A percentile compares a stretch with the other conserved stretches of the same genome.
Evolutionary conservation across 345 rosid species (phyloP).

Genomic region (Hibiscus trionum): DNA sequence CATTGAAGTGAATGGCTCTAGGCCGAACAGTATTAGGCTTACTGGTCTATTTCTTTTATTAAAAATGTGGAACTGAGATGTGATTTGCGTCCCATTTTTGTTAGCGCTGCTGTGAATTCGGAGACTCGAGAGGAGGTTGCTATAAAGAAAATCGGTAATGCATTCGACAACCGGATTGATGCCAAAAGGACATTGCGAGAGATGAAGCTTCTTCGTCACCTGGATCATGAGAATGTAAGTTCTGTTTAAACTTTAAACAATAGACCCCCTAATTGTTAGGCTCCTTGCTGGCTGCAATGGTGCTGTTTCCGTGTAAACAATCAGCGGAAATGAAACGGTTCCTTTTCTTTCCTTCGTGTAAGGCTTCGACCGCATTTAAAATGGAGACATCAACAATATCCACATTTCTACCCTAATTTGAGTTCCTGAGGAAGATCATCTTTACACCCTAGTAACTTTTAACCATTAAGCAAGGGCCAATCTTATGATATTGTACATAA

Average conservation of each 20-base stretch:
- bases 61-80: background rate
- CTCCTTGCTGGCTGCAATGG: background rate
- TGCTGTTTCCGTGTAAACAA: background rate
- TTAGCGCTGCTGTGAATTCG: conserved; percentile 85
- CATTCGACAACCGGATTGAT: conserved; percentile 91
- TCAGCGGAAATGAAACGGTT: background rate
- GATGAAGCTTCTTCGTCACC: conserved; percentile 85
- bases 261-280: background rate
- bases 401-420: conserved; percentile 1
- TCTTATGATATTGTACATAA: background rate
- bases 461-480: background rate
- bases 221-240: conserved; percentile 94
- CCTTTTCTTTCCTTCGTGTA: background rate
- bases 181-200: conserved; percentile 93
- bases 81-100: conserved; percentile 18
- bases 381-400: background rate
- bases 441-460: background rate
- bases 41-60: conserved; percentile 8
- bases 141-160: conserved; percentile 95
- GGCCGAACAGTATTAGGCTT: conserved; percentile 5
- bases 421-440: background rate
- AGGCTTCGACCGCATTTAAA: background rate
- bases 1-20: background rate
- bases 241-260: background rate
- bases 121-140: conserved; percentile 91